Base-by-base conservation (phyloP, 805 yeast genomes). In the Metschnikowia henanensis region DNA sequence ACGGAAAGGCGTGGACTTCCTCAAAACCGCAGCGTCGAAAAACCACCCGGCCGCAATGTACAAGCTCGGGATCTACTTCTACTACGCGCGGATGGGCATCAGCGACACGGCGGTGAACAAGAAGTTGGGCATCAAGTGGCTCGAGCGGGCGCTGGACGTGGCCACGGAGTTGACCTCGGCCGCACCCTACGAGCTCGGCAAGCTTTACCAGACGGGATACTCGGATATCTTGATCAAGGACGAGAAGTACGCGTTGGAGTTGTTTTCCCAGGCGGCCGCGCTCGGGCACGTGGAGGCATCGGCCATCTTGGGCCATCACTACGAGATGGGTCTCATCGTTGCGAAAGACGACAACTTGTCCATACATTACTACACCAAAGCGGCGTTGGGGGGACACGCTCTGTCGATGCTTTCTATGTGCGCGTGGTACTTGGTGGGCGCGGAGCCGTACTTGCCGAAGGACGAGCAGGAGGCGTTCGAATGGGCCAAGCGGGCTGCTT, bases 11-110 rank as follows among this genome's bases (percentile, higher is more conserved):
- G 70, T 89, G 6, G 95, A 88, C 53, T 89, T 83, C 60, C 68
- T 89, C 46, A 84, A 85, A 59, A 81, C 82, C 58, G 96, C 98
- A 0, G 95, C 98, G 0, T 77, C 90, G 25, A 84, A 86, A 60
- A 89, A 87, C 58, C 99, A 92, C 63, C 90, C 97, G 0, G 91
- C 95, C n/a, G 97, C 98, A 4, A 89, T 92, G 95, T 86, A 84
- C 69, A 87, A 91, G 61, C 72, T 90, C 51, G 99, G 98, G 4
- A 73, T 88, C 33, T 89, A 91, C 55, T 84, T 89, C 30, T 94
- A 85, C 65, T 80, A 89, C 58, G 81, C 87, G 4, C 75, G 84
- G 47, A 83, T 92, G 92, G 97, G 98, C 1, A 61, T 92, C 26
- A 71, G 84, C 1, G 73, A 76, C 45, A 84, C 80, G 56, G 69